phyloP scores from a whole-genome alignment of 2,329 filamentous ascomycete species.

The Penicillium occitanis region DNA sequence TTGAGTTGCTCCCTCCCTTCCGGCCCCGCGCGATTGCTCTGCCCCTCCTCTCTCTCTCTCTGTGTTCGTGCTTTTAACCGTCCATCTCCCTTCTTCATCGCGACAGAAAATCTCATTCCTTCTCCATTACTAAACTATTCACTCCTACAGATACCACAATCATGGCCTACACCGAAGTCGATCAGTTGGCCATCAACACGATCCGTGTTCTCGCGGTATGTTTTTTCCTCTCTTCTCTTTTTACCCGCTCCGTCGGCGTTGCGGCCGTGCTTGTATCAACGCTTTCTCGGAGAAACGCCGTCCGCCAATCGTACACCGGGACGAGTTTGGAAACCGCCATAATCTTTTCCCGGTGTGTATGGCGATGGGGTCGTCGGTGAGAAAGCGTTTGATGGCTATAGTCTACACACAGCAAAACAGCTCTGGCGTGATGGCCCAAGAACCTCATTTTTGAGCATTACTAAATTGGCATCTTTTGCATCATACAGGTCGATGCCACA shows the following conservation, averaged over 20 bases:
- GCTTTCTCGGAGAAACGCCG: constrained; percentile 14
- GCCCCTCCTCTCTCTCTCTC: not conserved
- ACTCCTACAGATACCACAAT: constrained; percentile 44
- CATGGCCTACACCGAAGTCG: constrained; percentile 87
- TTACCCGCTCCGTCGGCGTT: constrained; percentile 8
- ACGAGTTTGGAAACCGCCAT: not conserved
- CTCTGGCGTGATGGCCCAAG: not conserved
- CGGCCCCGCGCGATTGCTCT: constrained; percentile 13
- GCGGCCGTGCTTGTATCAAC: not conserved
- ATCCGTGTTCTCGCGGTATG: constrained; percentile 94
- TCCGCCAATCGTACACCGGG: constrained; percentile 8
- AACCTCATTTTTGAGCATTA: not conserved
- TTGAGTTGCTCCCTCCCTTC: constrained; percentile 4
- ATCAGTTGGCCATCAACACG: constrained; percentile 94
- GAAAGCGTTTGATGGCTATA: not conserved
- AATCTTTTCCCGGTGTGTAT: not conserved
- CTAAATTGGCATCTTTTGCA: constrained; percentile 29
- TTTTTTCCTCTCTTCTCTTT: constrained; percentile 30
- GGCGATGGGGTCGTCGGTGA: not conserved
- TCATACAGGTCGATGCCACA: constrained; percentile 87
- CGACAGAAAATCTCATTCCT: not conserved
- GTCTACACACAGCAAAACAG: not conserved
- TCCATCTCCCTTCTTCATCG: not conserved
- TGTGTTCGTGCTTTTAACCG: not conserved
- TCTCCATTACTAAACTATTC: not conserved